Evolutionary conservation across 257 asterid genomes (phyloP), one percentile per base, ranked within the genome.

Genomic region (Rhazya stricta): DNA sequence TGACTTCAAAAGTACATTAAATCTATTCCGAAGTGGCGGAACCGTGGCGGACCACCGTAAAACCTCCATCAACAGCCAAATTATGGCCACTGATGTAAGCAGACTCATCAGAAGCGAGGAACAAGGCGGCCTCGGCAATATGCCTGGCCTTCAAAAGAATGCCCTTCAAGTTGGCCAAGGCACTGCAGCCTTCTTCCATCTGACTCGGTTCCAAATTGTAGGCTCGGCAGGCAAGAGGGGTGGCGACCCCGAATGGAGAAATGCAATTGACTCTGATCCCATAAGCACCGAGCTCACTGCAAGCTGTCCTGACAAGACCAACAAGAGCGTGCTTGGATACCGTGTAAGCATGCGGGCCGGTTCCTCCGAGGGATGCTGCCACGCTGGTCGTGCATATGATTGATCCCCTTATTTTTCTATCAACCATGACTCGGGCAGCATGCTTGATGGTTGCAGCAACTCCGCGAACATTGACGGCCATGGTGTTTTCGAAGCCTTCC

Each of bases 71-170:
- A 21, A 90, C 81, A 15, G 81, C 93, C 87, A 90, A 66, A 63
- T 90, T 90, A 53, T 86, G 91, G 0, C 93, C 96, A 5, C 90
- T 90, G 0, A 90, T 80, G n/a, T 88, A 90, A 3, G 83, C 93
- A 21, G 93, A 88, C 54, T 88, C 91, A 25, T 90, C 91, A 1
- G 96, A 90, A 13, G 93, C 96, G 45, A 90, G 74, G 67, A 85
- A 90, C 50, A 88, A 58, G 11, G 86, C 90, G 25, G 90, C 87
- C 82, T 90, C 88, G 0, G 89, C 93, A 0, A 88, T 77, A 15
- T 85, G 90, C 78, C 41, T 75, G 1, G 87, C 69, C 82, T 74
- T 90, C 68, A 90, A 56, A 15, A 82, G 80, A 0, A 77, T 46
- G 4, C 90, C 96, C 79, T 90, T 88, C 80, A 88, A 67, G 72